Base-by-base conservation (phyloP, 1,139 yeast species). In the Lodderomyces pseudojiufengensis region DNA sequence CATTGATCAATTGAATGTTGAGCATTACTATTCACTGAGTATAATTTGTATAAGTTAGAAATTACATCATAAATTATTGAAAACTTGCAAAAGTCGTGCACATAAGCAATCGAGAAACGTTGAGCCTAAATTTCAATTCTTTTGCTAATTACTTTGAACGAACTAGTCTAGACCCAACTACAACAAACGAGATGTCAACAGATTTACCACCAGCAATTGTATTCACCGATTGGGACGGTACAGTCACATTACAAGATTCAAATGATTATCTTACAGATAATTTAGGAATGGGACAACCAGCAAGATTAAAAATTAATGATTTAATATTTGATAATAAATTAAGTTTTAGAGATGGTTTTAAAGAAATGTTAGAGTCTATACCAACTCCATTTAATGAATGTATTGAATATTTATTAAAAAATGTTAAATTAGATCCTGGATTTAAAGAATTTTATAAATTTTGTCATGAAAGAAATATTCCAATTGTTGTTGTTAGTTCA, bases 141-240 rank as follows among this genome's bases (percentile, higher is more conserved):
- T n/a, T n/a, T n/a, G n/a, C n/a, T n/a, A n/a, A n/a, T n/a, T n/a
- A n/a, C n/a, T n/a, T n/a, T n/a, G n/a, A n/a, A n/a, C n/a, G n/a
- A n/a, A n/a, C n/a, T n/a, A n/a, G n/a, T n/a, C n/a, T n/a, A n/a
- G n/a, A 18, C 5, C 5, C 20, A 18, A 18, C 20, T 7, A 18
- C 7, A 12, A 3, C 15, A 33, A 14, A 10, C n/a, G n/a, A n/a
- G n/a, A 43, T 44, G 47, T 38, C 47, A 15, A 35, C 43, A 20
- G 9, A 42, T 7, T 27, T 35, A 18, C 60, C 63, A 24, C 64
- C 63, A 48, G 92, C 95, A 39, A 86, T 92, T 51, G 84, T 92
- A 27, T 92, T 92, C 65, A 85, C 97, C 36, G 98, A 92, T 61
- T 92, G 95, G 80, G 98, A 92, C 59, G 98, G 98, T 15, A 92